Conservation (phyloP, 1,284 basidiomycete genomes). For the Bjerkandera adusta region DNA sequence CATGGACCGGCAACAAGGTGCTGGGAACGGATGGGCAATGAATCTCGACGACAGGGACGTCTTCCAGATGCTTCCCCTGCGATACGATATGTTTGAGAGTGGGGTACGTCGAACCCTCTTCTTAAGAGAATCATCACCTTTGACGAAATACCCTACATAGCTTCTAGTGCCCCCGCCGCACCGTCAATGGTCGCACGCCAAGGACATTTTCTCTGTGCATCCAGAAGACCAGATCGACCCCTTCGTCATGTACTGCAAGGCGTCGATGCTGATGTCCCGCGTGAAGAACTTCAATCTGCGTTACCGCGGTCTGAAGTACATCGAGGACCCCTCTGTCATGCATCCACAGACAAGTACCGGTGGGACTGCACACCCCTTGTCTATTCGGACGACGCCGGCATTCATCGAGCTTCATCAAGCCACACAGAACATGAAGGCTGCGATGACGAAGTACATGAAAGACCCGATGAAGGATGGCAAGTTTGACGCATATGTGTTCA, state of each 20-base stretch:
- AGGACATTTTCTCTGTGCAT: constrained; percentile 52
- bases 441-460: constrained; percentile 53
- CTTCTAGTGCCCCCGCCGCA: constrained; percentile 46
- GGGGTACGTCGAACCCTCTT: constrained; percentile 40
- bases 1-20: constrained; percentile 16
- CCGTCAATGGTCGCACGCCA: constrained; percentile 62
- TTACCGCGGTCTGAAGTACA: constrained; percentile 24
- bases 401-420: constrained; percentile 62
- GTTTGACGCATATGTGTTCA: constrained; percentile 62
- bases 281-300: constrained; percentile 67
- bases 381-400: constrained; percentile 45
- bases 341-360: not conserved
- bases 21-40: constrained; percentile 18
- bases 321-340: constrained; percentile 9
- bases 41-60: constrained; percentile 56
- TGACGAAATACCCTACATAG: constrained; percentile 25
- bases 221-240: constrained; percentile 61
- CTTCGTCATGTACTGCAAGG: constrained; percentile 66
- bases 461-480: constrained; percentile 50
- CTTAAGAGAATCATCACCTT: constrained; percentile 1
- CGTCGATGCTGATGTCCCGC: constrained; percentile 57
- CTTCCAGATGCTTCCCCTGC: constrained; percentile 60
- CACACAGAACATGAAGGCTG: constrained; percentile 50
- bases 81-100: constrained; percentile 51
- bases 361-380: not conserved